Percentiles rank a stretch among this genome's conserved stretches.
These are phyloP conservation scores for Cardamine occulta DNA, from an alignment of 345 rosid species.

Conservation along the genomic window DNA sequence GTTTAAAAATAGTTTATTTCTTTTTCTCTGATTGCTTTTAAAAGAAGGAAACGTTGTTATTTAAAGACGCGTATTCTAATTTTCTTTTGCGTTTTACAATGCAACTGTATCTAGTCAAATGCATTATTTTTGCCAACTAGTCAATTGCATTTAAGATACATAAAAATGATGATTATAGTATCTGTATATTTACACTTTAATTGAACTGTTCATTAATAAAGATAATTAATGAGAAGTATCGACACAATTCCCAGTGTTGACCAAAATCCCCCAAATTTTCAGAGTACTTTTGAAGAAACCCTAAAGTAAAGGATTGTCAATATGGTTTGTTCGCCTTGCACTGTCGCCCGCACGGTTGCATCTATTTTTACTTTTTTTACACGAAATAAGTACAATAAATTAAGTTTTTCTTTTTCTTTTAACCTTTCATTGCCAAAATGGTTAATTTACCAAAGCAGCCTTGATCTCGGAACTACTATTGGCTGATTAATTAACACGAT, in stretches of 20 bases:
- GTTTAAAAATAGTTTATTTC: background rate
- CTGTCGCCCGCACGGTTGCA: slow-evolving; percentile 44
- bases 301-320: slow-evolving; percentile 34
- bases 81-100: slow-evolving; percentile 21
- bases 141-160: slow-evolving; percentile 41
- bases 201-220: slow-evolving; percentile 27
- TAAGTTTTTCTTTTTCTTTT: background rate
- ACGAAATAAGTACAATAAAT: background rate
- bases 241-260: slow-evolving; percentile 64
- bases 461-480: background rate
- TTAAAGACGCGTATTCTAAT: slow-evolving; percentile 27
- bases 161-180: slow-evolving; percentile 35
- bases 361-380: background rate
- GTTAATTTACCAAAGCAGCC: background rate
- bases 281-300: slow-evolving; percentile 47
- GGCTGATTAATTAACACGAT: background rate
- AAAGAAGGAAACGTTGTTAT: slow-evolving; percentile 25
- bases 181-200: slow-evolving; percentile 22
- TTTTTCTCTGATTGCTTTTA: slow-evolving; percentile 30
- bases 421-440: background rate
- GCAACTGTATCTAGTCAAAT: slow-evolving; percentile 44
- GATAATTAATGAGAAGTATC: slow-evolving; percentile 26
- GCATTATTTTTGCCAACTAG: slow-evolving; percentile 31
- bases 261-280: slow-evolving; percentile 45
- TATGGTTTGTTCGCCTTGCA: slow-evolving; percentile 3